These are phyloP conservation scores for Corymbia maculata DNA, from an alignment of 345 rosid genomes.

Conservation along the genomic window DNA sequence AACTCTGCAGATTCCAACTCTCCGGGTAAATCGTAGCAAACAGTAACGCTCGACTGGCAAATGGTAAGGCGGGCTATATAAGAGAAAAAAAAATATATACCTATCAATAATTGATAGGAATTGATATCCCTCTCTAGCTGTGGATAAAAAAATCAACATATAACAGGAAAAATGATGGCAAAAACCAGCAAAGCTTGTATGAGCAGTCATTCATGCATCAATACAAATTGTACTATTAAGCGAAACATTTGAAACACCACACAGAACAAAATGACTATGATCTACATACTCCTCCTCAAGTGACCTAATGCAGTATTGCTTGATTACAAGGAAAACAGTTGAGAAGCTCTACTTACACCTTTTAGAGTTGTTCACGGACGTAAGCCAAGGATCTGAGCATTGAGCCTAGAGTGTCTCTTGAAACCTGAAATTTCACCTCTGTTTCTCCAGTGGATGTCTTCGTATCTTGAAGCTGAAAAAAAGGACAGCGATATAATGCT, in stretches of 20 bases:
- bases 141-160: not conserved
- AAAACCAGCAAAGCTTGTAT: not conserved
- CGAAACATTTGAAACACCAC: not conserved
- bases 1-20: not conserved
- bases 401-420: conserved; percentile 45
- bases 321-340: not conserved
- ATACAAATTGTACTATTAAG: not conserved
- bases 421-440: conserved; percentile 61
- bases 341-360: conserved; percentile 17
- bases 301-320: not conserved
- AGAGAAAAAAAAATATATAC: not conserved
- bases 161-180: not conserved
- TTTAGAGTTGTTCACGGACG: conserved; percentile 48
- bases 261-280: not conserved
- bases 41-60: not conserved
- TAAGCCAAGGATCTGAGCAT: conserved; percentile 61
- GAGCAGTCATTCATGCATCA: not conserved
- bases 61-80: not conserved
- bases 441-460: conserved; percentile 45
- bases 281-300: not conserved
- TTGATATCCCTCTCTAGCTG: not conserved
- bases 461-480: conserved; percentile 41
- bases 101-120: not conserved
- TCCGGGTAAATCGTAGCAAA: not conserved
- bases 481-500: not conserved